These are phyloP conservation scores for Phaeotremella skinneri DNA, from an alignment of 768 basidiomycete species.

Conservation along the genomic window DNA sequence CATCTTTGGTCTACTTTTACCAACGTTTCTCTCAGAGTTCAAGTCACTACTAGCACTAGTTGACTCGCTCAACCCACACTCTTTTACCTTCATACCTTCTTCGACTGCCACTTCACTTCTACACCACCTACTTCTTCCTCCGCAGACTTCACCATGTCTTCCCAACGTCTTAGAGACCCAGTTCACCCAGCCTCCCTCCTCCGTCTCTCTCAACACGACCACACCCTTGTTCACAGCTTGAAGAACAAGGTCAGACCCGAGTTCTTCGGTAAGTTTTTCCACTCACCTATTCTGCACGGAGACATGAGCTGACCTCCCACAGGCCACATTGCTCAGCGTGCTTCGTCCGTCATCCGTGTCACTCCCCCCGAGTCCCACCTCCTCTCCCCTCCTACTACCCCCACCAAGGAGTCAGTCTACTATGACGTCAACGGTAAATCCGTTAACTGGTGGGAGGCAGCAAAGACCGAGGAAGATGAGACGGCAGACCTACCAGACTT, in stretches of 20 bases:
- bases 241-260: conserved; percentile 70
- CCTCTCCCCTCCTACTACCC: conserved; percentile 69
- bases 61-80: conserved; percentile 5
- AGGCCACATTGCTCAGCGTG: conserved; percentile 70
- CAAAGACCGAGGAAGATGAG: conserved; percentile 26
- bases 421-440: conserved; percentile 32
- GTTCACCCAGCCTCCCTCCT: conserved; percentile 73
- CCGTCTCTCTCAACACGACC: conserved; percentile 70
- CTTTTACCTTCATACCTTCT: not conserved
- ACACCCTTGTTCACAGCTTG: conserved; percentile 74
- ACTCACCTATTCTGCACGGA: not conserved
- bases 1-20: no score
- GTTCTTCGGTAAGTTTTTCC: conserved; percentile 66
- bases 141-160: conserved; percentile 11
- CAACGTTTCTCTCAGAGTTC: not conserved
- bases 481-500: conserved; percentile 61
- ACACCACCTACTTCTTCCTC: not conserved
- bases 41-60: not conserved
- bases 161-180: conserved; percentile 38
- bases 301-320: conserved; percentile 9
- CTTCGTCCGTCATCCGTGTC: conserved; percentile 64
- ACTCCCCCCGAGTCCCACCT: conserved; percentile 50
- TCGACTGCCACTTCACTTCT: no score
- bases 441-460: conserved; percentile 50
- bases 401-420: conserved; percentile 53